A percentile compares a stretch with the other conserved stretches of the same genome.
Evolutionary conservation across 371 early-diverging fungal species (phyloP).

Genomic region (Mucor irregularis): DNA sequence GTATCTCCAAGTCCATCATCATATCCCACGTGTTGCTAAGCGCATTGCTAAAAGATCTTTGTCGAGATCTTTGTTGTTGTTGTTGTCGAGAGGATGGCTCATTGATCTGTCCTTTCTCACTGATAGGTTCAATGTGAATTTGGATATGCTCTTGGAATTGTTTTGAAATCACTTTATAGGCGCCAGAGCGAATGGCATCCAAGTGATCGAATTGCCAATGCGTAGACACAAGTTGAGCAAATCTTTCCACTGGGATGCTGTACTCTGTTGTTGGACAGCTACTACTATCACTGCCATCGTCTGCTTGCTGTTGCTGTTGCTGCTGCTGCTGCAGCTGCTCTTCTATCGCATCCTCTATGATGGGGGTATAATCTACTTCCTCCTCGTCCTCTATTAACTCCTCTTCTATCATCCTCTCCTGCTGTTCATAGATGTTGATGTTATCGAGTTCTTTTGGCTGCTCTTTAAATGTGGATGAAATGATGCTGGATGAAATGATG

Average conservation of each 20-base stretch:
- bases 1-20: conserved; percentile 40
- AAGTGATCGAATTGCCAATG: conserved; percentile 50
- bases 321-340: background rate
- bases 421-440: too few species aligned
- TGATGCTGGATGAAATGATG: too few species aligned
- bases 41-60: conserved; percentile 12
- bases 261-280: conserved; percentile 12
- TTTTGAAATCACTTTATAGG: conserved; percentile 30
- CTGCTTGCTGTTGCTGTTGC: conserved; percentile 3
- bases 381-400: too few species aligned
- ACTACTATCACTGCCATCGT: background rate
- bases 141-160: conserved; percentile 36
- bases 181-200: conserved; percentile 33
- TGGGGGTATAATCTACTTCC: too few species aligned
- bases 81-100: background rate
- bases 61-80: conserved; percentile 1
- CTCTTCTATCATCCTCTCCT: too few species aligned
- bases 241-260: conserved; percentile 26
- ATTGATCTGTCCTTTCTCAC: background rate
- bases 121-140: conserved; percentile 15
- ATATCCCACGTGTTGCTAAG: conserved; percentile 5
- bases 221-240: conserved; percentile 41
- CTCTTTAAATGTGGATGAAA: too few species aligned
- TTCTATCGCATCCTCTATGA: background rate
- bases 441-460: too few species aligned